Conservation (phyloP, 768 basidiomycete species). For the Termitomyces sp. region DNA sequence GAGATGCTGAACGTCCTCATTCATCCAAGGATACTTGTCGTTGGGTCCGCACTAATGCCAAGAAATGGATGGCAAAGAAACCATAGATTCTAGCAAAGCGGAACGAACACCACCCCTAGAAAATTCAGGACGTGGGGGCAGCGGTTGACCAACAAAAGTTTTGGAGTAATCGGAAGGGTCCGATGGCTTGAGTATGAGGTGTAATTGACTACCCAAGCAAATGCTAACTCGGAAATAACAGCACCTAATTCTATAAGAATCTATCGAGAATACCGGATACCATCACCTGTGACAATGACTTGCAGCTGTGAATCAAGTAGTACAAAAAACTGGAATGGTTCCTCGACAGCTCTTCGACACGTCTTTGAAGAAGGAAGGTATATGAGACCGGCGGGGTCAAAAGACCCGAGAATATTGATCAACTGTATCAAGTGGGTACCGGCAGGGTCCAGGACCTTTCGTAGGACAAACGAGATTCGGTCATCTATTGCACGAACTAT, state of each 20-base stretch:
- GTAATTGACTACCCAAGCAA: constrained; percentile 78
- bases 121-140: constrained; percentile 9
- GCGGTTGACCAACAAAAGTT: constrained; percentile 18
- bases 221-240: constrained; percentile 80
- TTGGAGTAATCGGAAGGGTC: constrained; percentile 51
- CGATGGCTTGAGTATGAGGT: constrained; percentile 65
- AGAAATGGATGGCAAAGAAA: constrained; percentile 13
- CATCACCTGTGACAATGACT: constrained; percentile 66
- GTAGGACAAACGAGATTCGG: constrained; percentile 70
- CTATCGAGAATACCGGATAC: constrained; percentile 81
- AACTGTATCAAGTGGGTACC: constrained; percentile 75
- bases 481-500: constrained; percentile 79
- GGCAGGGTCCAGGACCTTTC: constrained; percentile 83
- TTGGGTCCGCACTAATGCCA: constrained; percentile 4
- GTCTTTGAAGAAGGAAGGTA: constrained; percentile 57
- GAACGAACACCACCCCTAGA: not conserved
- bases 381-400: constrained; percentile 75
- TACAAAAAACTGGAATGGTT: constrained; percentile 76
- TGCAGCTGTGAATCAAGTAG: constrained; percentile 80
- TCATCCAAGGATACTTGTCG: constrained; percentile 9
- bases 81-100: not conserved
- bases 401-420: constrained; percentile 85
- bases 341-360: constrained; percentile 83
- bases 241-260: constrained; percentile 86
- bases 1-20: constrained; percentile 33